These are phyloP conservation scores for Metarhizium rileyi DNA, from an alignment of 2,329 filamentous ascomycete species.

Conservation along the genomic window DNA sequence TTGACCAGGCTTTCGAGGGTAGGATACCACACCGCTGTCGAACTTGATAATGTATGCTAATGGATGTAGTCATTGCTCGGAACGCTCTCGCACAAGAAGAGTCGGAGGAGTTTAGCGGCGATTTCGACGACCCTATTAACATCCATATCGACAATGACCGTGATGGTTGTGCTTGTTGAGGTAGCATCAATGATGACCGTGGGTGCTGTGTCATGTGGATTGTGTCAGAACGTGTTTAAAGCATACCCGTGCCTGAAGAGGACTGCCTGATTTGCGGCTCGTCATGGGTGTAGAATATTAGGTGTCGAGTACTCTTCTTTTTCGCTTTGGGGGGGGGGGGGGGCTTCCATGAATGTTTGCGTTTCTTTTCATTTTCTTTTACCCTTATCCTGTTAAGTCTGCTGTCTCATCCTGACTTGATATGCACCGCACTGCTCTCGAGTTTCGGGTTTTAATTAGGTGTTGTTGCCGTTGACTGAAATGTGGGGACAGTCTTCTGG, in stretches of 20 bases:
- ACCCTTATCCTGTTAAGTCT: not conserved
- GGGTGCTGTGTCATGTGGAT: not conserved
- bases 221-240: not conserved
- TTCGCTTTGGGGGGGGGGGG: slow-evolving; percentile 1
- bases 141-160: slow-evolving; percentile 93
- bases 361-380: slow-evolving; percentile 7
- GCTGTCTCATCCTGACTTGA: not conserved
- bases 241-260: slow-evolving; percentile 8
- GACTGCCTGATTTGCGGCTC: slow-evolving; percentile 3
- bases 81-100: slow-evolving; percentile 95
- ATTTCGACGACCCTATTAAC: slow-evolving; percentile 96
- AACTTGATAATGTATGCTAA: slow-evolving; percentile 1
- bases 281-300: slow-evolving; percentile 10
- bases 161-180: slow-evolving; percentile 85
- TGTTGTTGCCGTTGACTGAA: not conserved
- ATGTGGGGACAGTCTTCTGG: not conserved
- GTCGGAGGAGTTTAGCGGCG: slow-evolving; percentile 92
- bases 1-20: slow-evolving; percentile 73
- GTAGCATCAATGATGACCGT: not conserved
- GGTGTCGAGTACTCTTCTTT: slow-evolving; percentile 6
- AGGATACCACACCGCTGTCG: slow-evolving; percentile 12
- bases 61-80: slow-evolving; percentile 70
- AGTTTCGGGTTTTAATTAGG: not conserved
- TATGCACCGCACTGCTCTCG: not conserved
- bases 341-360: not conserved